Conservation (phyloP, 2,329 filamentous ascomycete genomes). For the Xenosphaeropsis pyriputrescens region DNA sequence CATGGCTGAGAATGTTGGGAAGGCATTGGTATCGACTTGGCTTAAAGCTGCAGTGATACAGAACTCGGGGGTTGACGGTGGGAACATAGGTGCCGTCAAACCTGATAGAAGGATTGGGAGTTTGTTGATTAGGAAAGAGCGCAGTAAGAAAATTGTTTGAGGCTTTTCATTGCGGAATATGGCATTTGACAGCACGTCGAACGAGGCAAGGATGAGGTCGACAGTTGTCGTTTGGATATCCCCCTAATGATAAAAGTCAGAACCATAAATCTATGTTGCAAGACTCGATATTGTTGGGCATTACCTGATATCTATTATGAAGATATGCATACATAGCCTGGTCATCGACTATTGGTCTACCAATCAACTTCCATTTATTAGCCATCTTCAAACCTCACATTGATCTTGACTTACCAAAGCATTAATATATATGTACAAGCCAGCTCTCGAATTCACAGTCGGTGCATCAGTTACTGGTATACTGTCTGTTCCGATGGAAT, state of each 20-base stretch:
- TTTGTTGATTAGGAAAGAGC: slow-evolving; percentile 72
- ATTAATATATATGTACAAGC: slow-evolving; percentile 75
- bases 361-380: slow-evolving; percentile 47
- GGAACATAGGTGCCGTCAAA: slow-evolving; percentile 40
- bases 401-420: slow-evolving; percentile 57
- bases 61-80: slow-evolving; percentile 42
- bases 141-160: slow-evolving; percentile 54
- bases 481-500: slow-evolving; percentile 28
- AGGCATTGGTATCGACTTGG: slow-evolving; percentile 44
- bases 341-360: slow-evolving; percentile 74
- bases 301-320: slow-evolving; percentile 69
- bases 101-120: slow-evolving; percentile 45
- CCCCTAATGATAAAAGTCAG: slow-evolving; percentile 63
- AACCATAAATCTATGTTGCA: slow-evolving; percentile 63
- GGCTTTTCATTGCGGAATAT: slow-evolving; percentile 54
- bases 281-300: slow-evolving; percentile 34
- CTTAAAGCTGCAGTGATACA: slow-evolving; percentile 53
- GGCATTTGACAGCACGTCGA: slow-evolving; percentile 79
- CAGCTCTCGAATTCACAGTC: slow-evolving; percentile 61
- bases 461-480: slow-evolving; percentile 47
- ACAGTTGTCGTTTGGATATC: slow-evolving; percentile 65
- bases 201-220: slow-evolving; percentile 76
- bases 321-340: slow-evolving; percentile 63
- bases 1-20: slow-evolving; percentile 49
- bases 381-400: no score